These are phyloP conservation scores for Oryza meyeriana DNA, from an alignment of 176 grass and related monocot species.

Conservation along the genomic window DNA sequence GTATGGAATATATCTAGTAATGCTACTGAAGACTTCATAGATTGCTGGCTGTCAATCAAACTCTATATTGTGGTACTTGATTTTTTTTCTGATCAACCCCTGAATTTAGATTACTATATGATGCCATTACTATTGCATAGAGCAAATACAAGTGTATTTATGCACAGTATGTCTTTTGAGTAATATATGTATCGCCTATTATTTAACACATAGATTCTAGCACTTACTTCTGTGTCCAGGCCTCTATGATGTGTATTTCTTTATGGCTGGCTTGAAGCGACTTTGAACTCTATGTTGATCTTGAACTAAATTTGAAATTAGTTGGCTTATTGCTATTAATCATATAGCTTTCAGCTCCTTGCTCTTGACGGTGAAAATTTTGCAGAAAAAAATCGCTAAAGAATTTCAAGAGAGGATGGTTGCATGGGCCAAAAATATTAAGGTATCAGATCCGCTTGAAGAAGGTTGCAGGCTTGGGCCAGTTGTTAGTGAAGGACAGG, in stretches of 20 bases:
- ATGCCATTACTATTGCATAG: background rate
- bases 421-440: slow-evolving; percentile 89
- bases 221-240: background rate
- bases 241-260: background rate
- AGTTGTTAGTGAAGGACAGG: slow-evolving; percentile 87
- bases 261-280: background rate
- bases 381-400: slow-evolving; percentile 85
- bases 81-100: background rate
- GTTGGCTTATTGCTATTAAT: background rate
- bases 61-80: background rate
- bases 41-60: background rate
- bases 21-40: background rate
- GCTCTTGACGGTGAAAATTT: slow-evolving; percentile 12
- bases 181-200: background rate
- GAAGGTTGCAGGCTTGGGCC: slow-evolving; percentile 97
- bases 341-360: background rate
- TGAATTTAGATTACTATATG: slow-evolving; percentile 6
- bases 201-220: background rate
- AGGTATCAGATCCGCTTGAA: slow-evolving; percentile 86
- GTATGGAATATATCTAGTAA: slow-evolving; percentile 6
- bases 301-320: background rate
- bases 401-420: slow-evolving; percentile 88
- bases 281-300: slow-evolving; percentile 18
- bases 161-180: background rate
- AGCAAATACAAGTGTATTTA: background rate